Evolutionary conservation across 2,329 filamentous ascomycete genomes (phyloP), one percentile per base, ranked within the genome.

Genomic region (Rhynchosporium agropyri): DNA sequence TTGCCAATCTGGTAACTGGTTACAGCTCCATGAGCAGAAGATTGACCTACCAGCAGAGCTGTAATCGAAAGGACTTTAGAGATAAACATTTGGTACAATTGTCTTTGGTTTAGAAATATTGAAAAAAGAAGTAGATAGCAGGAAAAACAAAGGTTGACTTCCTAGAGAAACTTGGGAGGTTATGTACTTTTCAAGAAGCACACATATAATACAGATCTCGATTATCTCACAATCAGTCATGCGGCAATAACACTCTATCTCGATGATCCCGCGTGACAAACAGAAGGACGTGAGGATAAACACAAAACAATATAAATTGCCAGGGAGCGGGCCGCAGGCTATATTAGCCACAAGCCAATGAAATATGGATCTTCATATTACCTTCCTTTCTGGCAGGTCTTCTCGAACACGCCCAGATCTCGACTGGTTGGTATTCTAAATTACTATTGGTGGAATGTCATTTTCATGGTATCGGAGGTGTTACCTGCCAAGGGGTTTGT

Each of bases 1-100:
- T 76, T 76, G 33, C 72, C 79, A 58, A 81, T 79, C 8, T 76
- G 75, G 72, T 84, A 84, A 63, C 78, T 81, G 20, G 75, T 81
- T 15, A 81, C 79, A 54, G 75, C 73, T 12, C 72, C 75, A 66
- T 80, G 74, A 65, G 75, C 74, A 33, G 74, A 67, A 40, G 68
- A 72, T 38, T 73, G 66, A 10, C 69, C 69, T 42, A 69, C 68
- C 36, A 75, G 67, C 38, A 76, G 67, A 51, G 68, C 70, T 48
- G 71, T 68, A 31, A 74, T 70, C 45, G 75, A 69, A 63, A 78
- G 65, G 58, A 75, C 48, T 57, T 70, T 74, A 42, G 74, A 71
- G 65, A 77, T 71, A 62, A 77, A 68, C 76, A 78, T 79, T 15
- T 60, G 26, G 46, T n/a, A 42, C 26, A 28, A 57, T 48, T n/a